phyloP scores from a whole-genome alignment of 768 basidiomycete species.

The Mycena epipterygia region DNA sequence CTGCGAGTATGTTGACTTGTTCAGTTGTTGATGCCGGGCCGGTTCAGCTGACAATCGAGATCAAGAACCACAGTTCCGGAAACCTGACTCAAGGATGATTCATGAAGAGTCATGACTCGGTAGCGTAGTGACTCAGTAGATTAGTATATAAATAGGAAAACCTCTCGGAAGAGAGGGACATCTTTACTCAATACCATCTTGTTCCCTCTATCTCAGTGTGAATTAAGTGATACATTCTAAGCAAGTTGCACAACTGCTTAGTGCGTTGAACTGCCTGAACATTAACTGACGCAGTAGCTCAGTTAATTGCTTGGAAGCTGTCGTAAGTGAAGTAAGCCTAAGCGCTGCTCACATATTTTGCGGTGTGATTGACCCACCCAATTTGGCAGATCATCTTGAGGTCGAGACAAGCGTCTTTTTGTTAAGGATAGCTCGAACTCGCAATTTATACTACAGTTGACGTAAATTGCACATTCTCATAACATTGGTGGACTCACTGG shows the following conservation, averaged over 20 bases:
- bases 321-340: slow-evolving; percentile 9
- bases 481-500: slow-evolving; percentile 12
- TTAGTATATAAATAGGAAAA: no score
- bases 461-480: background rate
- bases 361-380: background rate
- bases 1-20: no score
- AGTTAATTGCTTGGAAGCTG: slow-evolving; percentile 3
- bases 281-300: background rate
- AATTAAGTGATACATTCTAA: slow-evolving; percentile 3
- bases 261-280: background rate
- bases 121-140: no score
- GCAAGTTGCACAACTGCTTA: slow-evolving; percentile 1
- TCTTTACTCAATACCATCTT: no score
- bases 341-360: slow-evolving; percentile 6
- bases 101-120: no score
- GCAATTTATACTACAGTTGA: background rate
- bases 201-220: background rate
- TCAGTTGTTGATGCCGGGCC: no score
- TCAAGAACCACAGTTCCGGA: no score
- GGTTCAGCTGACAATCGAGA: no score
- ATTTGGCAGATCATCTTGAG: background rate
- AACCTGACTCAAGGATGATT: no score
- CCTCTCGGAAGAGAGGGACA: no score
- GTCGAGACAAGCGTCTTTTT: background rate
- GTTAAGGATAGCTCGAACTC: background rate